Conservation (phyloP, 2,329 filamentous ascomycete species). For the Chaetoscypha palmicola region DNA sequence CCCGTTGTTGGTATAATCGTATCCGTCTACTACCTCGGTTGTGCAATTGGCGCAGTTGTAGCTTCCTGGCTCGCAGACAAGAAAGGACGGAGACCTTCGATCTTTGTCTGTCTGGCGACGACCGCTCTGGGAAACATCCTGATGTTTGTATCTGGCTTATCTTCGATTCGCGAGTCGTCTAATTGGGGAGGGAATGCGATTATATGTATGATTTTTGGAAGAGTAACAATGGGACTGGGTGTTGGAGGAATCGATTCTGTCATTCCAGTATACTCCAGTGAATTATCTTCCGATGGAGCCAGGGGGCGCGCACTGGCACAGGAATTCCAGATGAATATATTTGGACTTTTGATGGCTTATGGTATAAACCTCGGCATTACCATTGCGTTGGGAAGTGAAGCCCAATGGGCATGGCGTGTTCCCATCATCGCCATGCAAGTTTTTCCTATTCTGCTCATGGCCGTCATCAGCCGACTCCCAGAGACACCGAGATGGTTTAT, state of each 20-base stretch:
- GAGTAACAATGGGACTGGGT: conserved; percentile 47
- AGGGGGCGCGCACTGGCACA: conserved; percentile 52
- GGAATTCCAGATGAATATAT: conserved; percentile 59
- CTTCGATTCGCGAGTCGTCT: conserved; percentile 34
- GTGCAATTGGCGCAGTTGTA: conserved; percentile 47
- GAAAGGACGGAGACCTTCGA: conserved; percentile 46
- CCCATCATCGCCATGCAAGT: conserved; percentile 56
- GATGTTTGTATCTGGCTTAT: conserved; percentile 48
- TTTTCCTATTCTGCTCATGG: conserved; percentile 47
- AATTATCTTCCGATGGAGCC: conserved; percentile 49
- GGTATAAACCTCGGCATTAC: conserved; percentile 51
- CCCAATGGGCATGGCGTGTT: conserved; percentile 54
- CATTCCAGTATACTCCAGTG: conserved; percentile 52
- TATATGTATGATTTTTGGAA: conserved; percentile 30
- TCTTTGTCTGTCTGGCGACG: conserved; percentile 47
- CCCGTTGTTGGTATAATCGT: conserved; percentile 53
- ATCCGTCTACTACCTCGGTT: conserved; percentile 56
- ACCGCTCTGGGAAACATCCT: conserved; percentile 50
- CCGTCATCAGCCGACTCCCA: conserved; percentile 45
- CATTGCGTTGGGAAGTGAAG: conserved; percentile 44
- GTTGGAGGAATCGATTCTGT: conserved; percentile 55
- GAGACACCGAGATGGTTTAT: conserved; percentile 53
- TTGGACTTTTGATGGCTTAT: conserved; percentile 54
- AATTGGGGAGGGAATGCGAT: conserved; percentile 42
- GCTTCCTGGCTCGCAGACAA: conserved; percentile 49